Percentiles rank a stretch among this genome's conserved stretches.
These are phyloP conservation scores for Caloboletus inedulis DNA, from an alignment of 1,284 basidiomycete species.

Conservation along the genomic window DNA sequence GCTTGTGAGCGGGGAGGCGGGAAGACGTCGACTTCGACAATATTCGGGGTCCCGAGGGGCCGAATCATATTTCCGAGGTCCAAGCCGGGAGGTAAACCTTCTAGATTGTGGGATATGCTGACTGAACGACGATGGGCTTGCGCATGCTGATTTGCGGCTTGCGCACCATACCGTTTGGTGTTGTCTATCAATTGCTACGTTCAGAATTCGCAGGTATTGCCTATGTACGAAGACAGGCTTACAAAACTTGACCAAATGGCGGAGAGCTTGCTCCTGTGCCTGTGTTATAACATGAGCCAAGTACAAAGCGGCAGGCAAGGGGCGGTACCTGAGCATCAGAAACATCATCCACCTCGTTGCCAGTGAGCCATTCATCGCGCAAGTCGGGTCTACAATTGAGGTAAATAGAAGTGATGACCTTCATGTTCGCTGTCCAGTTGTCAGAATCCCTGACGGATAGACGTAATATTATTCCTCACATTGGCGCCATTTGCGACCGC, in stretches of 20 bases:
- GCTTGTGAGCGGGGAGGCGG: slow-evolving; percentile 79
- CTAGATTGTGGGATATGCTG: slow-evolving; percentile 76
- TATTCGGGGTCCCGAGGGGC: slow-evolving; percentile 72
- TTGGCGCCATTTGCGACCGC: slow-evolving; percentile 97
- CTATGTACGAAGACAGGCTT: slow-evolving; percentile 30
- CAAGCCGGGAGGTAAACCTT: slow-evolving; percentile 72
- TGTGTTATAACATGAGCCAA: slow-evolving; percentile 34
- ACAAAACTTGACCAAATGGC: slow-evolving; percentile 95
- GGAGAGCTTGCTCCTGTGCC: slow-evolving; percentile 96
- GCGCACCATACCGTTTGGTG: slow-evolving; percentile 74
- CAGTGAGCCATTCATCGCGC: slow-evolving; percentile 96
- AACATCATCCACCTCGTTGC: slow-evolving; percentile 89
- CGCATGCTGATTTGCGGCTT: slow-evolving; percentile 50
- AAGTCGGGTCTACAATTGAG: slow-evolving; percentile 95
- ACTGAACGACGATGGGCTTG: slow-evolving; percentile 68
- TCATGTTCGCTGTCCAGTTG: slow-evolving; percentile 84
- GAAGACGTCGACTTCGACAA: slow-evolving; percentile 77
- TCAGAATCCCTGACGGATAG: slow-evolving; percentile 12
- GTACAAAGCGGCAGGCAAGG: neutral
- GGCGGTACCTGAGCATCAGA: slow-evolving; percentile 69
- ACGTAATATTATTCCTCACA: slow-evolving; percentile 48
- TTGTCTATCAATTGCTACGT: slow-evolving; percentile 52
- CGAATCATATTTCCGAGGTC: slow-evolving; percentile 71
- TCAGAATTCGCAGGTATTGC: neutral
- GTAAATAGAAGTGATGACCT: slow-evolving; percentile 98